Evolutionary conservation across 768 basidiomycete species (phyloP), one percentile per base, ranked within the genome.

Genomic region (Leccinum longicurvipes): DNA sequence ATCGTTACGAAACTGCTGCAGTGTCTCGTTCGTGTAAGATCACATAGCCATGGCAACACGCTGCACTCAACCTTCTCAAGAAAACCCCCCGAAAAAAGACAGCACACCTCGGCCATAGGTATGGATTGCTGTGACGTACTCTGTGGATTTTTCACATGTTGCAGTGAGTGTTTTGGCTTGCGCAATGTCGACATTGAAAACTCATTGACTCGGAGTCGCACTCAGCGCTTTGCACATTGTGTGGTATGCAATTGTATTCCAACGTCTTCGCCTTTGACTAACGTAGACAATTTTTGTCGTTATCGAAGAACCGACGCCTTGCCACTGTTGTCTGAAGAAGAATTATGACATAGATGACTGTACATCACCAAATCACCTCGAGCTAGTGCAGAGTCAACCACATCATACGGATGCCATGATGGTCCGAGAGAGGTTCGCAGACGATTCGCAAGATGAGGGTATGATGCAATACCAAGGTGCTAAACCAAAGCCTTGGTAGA

Each of bases 41-140:
- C n/a, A n/a, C n/a, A n/a, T n/a, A n/a, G n/a, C n/a, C n/a, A n/a
- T n/a, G n/a, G n/a, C n/a, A n/a, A n/a, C n/a, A n/a, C n/a, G n/a
- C n/a, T n/a, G n/a, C n/a, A n/a, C n/a, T n/a, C n/a, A n/a, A n/a
- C n/a, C n/a, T n/a, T n/a, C n/a, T 31, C 29, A 31, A 31, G 11
- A 31, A 31, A 12, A 31, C 29, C 17, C 34, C 34, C 34, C 7
- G 15, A 34, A 34, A 36, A 36, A n/a, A 36, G 17, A 36, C 12
- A 44, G 6, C 3, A 44, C 21, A 23, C 21, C 34, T 36, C 4
- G 34, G 34, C 1, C 34, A 4, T 36, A 36, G 34, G 19, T 15
- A 67, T 66, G 65, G 67, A 67, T 42, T 64, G 57, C 45, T 69
- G 67, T 21, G 65, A 69, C 21, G 15, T 60, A n/a, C 36, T 67